These are phyloP conservation scores for Byssothecium circinans DNA, from an alignment of 2,329 filamentous ascomycete genomes.

Conservation along the genomic window DNA sequence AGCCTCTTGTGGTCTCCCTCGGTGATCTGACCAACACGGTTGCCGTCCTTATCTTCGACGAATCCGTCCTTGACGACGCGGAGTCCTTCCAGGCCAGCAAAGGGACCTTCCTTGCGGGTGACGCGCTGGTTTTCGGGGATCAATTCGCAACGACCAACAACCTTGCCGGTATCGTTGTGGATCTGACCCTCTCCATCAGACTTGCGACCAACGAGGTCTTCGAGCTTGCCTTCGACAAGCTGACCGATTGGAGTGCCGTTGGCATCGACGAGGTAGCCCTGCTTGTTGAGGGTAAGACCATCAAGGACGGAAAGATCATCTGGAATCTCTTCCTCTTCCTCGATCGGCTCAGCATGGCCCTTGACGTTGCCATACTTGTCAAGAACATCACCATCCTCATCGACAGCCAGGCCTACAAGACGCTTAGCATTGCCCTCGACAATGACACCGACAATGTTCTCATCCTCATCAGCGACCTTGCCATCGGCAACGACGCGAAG, in stretches of 20 bases:
- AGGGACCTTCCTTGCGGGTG: slow-evolving; percentile 64
- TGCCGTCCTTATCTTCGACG: slow-evolving; percentile 76
- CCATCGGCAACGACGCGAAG: slow-evolving; percentile 53
- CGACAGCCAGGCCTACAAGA: slow-evolving; percentile 60
- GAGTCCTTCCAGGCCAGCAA: slow-evolving; percentile 66
- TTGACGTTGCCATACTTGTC: slow-evolving; percentile 65
- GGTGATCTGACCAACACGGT: slow-evolving; percentile 71
- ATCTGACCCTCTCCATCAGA: slow-evolving; percentile 59
- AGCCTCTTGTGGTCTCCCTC: slow-evolving; percentile 73
- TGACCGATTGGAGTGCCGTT: slow-evolving; percentile 59
- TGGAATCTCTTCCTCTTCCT: slow-evolving; percentile 47
- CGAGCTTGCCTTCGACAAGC: slow-evolving; percentile 59
- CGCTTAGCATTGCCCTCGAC: slow-evolving; percentile 63
- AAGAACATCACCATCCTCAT: slow-evolving; percentile 64
- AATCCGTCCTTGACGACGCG: slow-evolving; percentile 70
- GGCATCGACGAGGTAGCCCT: slow-evolving; percentile 57
- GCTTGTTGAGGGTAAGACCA: slow-evolving; percentile 59
- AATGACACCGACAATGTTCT: slow-evolving; percentile 56
- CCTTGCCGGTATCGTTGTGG: slow-evolving; percentile 59
- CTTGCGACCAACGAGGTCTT: slow-evolving; percentile 58
- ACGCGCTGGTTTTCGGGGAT: slow-evolving; percentile 61
- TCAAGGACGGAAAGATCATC: slow-evolving; percentile 57
- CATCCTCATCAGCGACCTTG: slow-evolving; percentile 54
- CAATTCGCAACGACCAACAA: slow-evolving; percentile 59
- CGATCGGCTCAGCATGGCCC: slow-evolving; percentile 60